Base-by-base conservation (phyloP, 768 basidiomycete genomes). In the Termitomyces sp. region DNA sequence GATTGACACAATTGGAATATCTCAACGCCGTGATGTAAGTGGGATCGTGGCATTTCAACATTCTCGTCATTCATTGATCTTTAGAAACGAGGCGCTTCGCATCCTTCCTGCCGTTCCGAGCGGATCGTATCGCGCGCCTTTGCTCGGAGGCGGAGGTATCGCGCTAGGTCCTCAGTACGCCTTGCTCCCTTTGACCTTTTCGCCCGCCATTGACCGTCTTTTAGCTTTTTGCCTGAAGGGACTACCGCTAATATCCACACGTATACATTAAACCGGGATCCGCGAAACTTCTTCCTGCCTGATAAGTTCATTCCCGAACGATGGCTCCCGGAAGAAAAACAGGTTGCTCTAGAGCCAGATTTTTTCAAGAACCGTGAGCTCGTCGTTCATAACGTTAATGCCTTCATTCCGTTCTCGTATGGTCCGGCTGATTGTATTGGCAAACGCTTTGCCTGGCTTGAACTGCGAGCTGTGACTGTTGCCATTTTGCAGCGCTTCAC, bases 391-490 rank as follows among this genome's bases (percentile, higher is more conserved):
- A 61, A 66, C 34, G 56, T 52, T 6, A 51, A 55, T 6, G 72
- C 72, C 5, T 74, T 69, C 51, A 67, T 74, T 19, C 71, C 74
- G 8, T 75, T 74, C 53, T 73, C 71, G 30, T 62, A 67, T 45
- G 81, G 82, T 0, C 78, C 80, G 11, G 71, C 73, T 15, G 79
- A 78, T 58, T 83, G 83, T 60, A 74, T 71, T 11, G 82, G 80
- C n/a, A 74, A 65, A 49, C 62, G 63, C 40, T 58, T 75, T 50
- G 74, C 73, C 17, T 63, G 64, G 55, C 46, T 67, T 34, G 71
- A 74, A 51, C 62, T 75, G 65, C 65, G 71, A 0, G 61, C 64
- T 53, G 59, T 71, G 17, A 54, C 65, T 8, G 65, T 65, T 28
- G 55, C 63, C 17, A 57, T 74, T 17, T 51, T 72, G 32, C 61